phyloP scores from a whole-genome alignment of 2,329 filamentous ascomycete species.

The Coniella vitis region DNA sequence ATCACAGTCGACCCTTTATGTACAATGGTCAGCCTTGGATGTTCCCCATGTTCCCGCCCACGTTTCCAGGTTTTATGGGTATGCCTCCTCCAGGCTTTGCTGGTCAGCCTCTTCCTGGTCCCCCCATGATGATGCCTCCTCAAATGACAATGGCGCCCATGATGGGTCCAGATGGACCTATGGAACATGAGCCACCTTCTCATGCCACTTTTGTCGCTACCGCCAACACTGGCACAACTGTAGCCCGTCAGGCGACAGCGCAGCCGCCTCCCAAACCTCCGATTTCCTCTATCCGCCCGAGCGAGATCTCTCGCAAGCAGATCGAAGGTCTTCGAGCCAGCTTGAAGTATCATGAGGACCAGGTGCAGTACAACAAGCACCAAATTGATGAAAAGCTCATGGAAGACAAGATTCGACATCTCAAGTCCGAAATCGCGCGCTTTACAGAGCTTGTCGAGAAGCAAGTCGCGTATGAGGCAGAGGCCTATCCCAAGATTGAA shows the following conservation, averaged over 20 bases:
- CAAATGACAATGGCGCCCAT: constrained; percentile 19
- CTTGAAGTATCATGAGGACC: constrained; percentile 51
- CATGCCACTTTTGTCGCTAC: constrained; percentile 2
- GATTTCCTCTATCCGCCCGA: constrained; percentile 52
- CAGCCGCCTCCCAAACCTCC: constrained; percentile 32
- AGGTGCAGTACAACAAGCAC: constrained; percentile 55
- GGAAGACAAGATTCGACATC: constrained; percentile 38
- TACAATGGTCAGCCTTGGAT: constrained; percentile 40
- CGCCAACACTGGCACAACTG: constrained; percentile 14
- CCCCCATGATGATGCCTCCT: constrained; percentile 21
- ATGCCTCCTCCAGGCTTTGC: constrained; percentile 13
- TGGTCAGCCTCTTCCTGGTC: constrained; percentile 13
- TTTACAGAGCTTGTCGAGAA: constrained; percentile 41
- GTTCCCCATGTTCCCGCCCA: constrained; percentile 25
- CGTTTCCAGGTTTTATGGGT: constrained; percentile 18
- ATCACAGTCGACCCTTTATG: constrained; percentile 37
- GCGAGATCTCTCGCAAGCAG: constrained; percentile 55
- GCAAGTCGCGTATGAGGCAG: constrained; percentile 40
- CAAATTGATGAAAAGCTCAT: constrained; percentile 53
- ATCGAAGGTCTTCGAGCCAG: constrained; percentile 43
- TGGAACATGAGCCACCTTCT: constrained; percentile 1
- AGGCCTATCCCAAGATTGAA: constrained; percentile 32
- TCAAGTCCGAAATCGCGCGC: constrained; percentile 25
- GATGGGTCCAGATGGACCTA: constrained; percentile 8
- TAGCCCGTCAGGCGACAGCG: constrained; percentile 11